Percentiles rank a stretch among this genome's conserved stretches.
phyloP scores from a whole-genome alignment of 2,329 filamentous ascomycete species.

The Botryotinia globosa region DNA sequence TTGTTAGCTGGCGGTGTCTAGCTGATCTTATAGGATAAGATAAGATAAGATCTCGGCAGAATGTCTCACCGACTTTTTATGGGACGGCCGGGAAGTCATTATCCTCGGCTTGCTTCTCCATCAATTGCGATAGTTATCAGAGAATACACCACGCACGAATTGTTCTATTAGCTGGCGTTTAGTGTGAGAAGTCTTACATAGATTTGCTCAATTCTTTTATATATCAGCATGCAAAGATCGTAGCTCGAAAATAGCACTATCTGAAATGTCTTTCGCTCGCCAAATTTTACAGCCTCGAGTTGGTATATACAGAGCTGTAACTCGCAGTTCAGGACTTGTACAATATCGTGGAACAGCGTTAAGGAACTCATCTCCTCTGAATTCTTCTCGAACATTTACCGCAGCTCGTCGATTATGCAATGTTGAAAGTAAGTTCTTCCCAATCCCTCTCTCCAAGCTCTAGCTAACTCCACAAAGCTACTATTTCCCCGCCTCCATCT shows the following conservation, averaged over 20 bases:
- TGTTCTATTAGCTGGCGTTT: background rate
- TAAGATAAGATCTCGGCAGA: constrained; percentile 18
- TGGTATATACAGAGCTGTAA: background rate
- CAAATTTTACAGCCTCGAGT: constrained; percentile 9
- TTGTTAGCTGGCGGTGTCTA: background rate
- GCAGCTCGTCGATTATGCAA: background rate
- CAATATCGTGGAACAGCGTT: background rate
- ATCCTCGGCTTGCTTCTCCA: background rate
- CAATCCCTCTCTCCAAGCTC: background rate
- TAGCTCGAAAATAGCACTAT: background rate
- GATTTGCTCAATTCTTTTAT: background rate
- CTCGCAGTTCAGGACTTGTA: background rate
- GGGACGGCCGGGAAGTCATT: background rate
- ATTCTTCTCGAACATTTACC: background rate
- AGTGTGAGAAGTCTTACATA: background rate
- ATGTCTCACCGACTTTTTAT: background rate
- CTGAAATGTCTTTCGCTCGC: constrained; percentile 14
- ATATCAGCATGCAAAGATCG: constrained; percentile 11
- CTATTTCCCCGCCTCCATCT: background rate
- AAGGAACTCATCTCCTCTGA: background rate
- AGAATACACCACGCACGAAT: background rate
- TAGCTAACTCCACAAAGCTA: background rate
- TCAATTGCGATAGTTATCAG: background rate
- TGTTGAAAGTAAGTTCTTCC: background rate
- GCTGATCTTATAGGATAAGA: background rate